phyloP scores from a whole-genome alignment of 768 basidiomycete genomes.

The Suillus sp. region DNA sequence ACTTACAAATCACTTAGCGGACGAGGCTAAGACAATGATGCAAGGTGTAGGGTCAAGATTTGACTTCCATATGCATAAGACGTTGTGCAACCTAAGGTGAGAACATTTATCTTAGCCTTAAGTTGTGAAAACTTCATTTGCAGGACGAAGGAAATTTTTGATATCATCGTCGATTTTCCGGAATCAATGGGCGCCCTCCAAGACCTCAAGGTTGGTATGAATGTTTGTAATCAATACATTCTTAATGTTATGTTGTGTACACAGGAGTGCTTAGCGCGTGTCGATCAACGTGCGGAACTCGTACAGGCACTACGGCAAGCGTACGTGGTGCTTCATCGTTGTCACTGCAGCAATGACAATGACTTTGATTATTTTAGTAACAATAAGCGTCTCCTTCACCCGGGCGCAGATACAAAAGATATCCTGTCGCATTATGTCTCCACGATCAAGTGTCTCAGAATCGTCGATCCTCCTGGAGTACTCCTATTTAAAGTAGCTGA shows the following conservation, averaged over 20 bases:
- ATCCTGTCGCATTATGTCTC: slow-evolving; percentile 90
- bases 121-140: slow-evolving; percentile 2
- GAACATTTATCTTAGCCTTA: neutral
- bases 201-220: slow-evolving; percentile 70
- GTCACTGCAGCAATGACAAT: neutral
- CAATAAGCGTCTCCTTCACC: slow-evolving; percentile 86
- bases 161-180: slow-evolving; percentile 94
- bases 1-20: slow-evolving; percentile 45
- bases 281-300: slow-evolving; percentile 76
- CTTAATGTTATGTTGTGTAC: neutral
- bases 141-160: slow-evolving; percentile 85
- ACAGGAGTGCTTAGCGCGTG: slow-evolving; percentile 78
- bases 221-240: neutral
- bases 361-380: slow-evolving; percentile 51
- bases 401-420: slow-evolving; percentile 92
- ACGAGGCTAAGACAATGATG: slow-evolving; percentile 72
- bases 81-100: slow-evolving; percentile 84
- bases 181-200: slow-evolving; percentile 83
- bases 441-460: slow-evolving; percentile 86
- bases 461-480: slow-evolving; percentile 92
- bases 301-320: slow-evolving; percentile 78
- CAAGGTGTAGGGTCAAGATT: slow-evolving; percentile 80
- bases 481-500: slow-evolving; percentile 92
- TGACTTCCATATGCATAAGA: slow-evolving; percentile 93
- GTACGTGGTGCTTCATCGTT: slow-evolving; percentile 39